Evolutionary conservation across 1,284 basidiomycete genomes (phyloP).

Genomic region (Naganishia liquefaciens): DNA sequence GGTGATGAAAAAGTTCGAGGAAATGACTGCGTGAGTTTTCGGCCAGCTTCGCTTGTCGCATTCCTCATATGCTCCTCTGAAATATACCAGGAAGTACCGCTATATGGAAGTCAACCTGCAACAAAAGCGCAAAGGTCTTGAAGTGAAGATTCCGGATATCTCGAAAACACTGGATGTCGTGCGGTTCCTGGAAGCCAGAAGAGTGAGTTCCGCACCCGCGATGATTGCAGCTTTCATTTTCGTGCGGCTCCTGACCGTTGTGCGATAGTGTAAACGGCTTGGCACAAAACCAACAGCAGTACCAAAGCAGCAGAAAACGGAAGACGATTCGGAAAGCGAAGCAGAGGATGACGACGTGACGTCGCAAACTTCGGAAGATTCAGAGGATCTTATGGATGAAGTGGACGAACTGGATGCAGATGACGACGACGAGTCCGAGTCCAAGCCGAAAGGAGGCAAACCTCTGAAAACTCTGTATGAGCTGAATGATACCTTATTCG

Average conservation of each 20-base stretch:
- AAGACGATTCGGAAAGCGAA: slow-evolving; percentile 45
- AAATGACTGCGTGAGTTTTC: slow-evolving; percentile 76
- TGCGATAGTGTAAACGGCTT: slow-evolving; percentile 31
- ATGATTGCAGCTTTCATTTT: not conserved
- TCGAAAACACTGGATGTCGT: slow-evolving; percentile 90
- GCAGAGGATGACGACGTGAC: slow-evolving; percentile 50
- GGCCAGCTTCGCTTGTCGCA: not conserved
- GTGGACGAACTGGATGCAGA: slow-evolving; percentile 57
- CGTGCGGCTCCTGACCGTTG: not conserved
- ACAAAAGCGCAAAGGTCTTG: slow-evolving; percentile 74
- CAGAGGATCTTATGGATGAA: slow-evolving; percentile 32
- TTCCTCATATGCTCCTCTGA: slow-evolving; percentile 34
- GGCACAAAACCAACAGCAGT: slow-evolving; percentile 32
- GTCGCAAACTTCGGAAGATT: slow-evolving; percentile 18
- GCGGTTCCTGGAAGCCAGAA: slow-evolving; percentile 71
- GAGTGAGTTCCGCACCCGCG: slow-evolving; percentile 57
- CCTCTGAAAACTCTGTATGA: slow-evolving; percentile 86
- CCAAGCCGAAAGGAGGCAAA: slow-evolving; percentile 37
- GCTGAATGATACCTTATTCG: slow-evolving; percentile 91
- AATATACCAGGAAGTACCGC: slow-evolving; percentile 80
- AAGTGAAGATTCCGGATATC: slow-evolving; percentile 96
- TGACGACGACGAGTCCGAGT: slow-evolving; percentile 48
- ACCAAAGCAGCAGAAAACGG: slow-evolving; percentile 58
- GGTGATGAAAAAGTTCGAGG: slow-evolving; percentile 80
- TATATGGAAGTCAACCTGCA: slow-evolving; percentile 92